Percentiles rank a stretch among this genome's conserved stretches.
Conservation (phyloP, 2,329 filamentous ascomycete genomes). For the Albifimbria verrucaria region DNA sequence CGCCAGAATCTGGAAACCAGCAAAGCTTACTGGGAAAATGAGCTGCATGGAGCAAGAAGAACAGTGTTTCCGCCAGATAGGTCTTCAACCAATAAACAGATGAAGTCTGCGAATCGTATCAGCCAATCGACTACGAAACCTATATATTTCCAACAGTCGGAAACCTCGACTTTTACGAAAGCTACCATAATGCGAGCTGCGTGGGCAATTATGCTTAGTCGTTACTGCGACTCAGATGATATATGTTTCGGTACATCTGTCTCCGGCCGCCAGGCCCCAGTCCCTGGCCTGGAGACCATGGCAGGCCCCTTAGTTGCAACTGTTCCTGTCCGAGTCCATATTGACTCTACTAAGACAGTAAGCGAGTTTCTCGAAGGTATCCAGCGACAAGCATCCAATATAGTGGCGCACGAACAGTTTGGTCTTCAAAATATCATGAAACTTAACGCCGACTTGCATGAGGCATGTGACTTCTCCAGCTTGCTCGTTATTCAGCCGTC, state of each 20-base stretch:
- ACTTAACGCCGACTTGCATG: slow-evolving; percentile 41
- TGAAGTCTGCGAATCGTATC: too few species aligned
- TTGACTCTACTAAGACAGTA: background rate
- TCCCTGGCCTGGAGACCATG: slow-evolving; percentile 18
- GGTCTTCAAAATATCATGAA: slow-evolving; percentile 54
- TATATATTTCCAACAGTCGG: too few species aligned
- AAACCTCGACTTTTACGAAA: too few species aligned
- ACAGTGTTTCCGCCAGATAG: too few species aligned
- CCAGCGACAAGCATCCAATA: background rate
- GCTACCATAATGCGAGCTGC: background rate
- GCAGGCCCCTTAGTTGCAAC: slow-evolving; percentile 27
- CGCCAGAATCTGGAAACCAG: too few species aligned
- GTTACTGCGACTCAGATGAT: background rate
- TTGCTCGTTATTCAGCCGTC: background rate
- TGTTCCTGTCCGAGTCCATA: slow-evolving; percentile 20
- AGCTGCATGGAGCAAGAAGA: too few species aligned
- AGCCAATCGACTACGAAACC: too few species aligned
- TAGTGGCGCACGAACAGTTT: slow-evolving; percentile 44
- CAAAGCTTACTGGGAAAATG: too few species aligned
- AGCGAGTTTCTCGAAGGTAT: background rate
- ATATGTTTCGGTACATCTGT: background rate
- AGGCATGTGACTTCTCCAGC: slow-evolving; percentile 13
- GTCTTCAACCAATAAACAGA: too few species aligned
- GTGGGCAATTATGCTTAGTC: background rate
- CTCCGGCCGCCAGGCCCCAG: background rate